Base-by-base conservation (phyloP, 495 filamentous ascomycete species). In the Penicillium riverlandense region DNA sequence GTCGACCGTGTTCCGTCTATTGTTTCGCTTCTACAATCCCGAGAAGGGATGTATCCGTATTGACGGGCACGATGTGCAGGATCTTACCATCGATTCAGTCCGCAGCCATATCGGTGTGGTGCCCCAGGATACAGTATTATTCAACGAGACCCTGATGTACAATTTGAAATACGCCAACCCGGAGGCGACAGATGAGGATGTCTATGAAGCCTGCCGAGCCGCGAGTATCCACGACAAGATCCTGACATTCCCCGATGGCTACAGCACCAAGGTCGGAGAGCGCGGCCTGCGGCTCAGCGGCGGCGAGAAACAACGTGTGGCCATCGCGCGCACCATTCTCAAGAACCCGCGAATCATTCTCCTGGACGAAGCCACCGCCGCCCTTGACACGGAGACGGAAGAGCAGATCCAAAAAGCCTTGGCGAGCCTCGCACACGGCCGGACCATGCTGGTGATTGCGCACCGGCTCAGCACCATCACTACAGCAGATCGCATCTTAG, bases 161-260 rank as follows among this genome's bases (percentile, higher is more conserved):
- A 98, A 98, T 54, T 69, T 98, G 43, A 87, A 83, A 63, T 98
- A 98, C 59, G 94, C 94, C 35, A 94, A 94, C 60, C 88, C 85
- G 29, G 57, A 74, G 30, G 91, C 84, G 11, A 85, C 86, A 0
- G 86, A 96, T 47, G 90, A 91, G 50, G 82, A 95, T 29, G 84
- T 98, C 3, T 87, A 78, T 50, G 82, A 82, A n/a, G 92, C 92
- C 6, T 96, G 91, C 58, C 76, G 84, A 37, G 88, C 90, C 1
- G 92, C 92, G 29, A 88, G 85, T 54, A 98, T 98, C 48, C 92
- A 98, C 53, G 92, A 98, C 43, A 90, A 90, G 60, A 98, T 98
- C 54, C 60, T 95, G 63, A 76, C 77, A 29, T 97, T 98, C 73
- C 91, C 94, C 0, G 92, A 98, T 54, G 80, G 83, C 6, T 98